phyloP scores from a whole-genome alignment of 805 yeast species.

The Jamesozyma spencerorum region DNA sequence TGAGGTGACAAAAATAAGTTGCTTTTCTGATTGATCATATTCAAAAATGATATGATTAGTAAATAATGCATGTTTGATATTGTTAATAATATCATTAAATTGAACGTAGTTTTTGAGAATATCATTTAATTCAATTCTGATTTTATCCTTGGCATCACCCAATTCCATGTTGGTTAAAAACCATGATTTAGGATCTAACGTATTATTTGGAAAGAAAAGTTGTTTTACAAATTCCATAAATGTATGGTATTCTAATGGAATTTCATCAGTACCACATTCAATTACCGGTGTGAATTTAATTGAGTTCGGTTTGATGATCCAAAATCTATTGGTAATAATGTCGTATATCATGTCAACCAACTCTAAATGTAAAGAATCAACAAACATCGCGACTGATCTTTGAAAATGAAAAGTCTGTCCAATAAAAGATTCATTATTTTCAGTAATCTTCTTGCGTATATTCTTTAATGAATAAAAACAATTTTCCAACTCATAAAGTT shows the following conservation, averaged over 20 bases:
- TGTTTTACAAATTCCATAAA: slow-evolving; percentile 13
- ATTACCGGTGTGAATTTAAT: slow-evolving; percentile 9
- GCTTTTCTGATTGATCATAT: background rate
- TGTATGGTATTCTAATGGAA: slow-evolving; percentile 13
- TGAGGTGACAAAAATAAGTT: background rate
- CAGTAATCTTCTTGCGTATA: slow-evolving; percentile 17
- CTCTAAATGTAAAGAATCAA: slow-evolving; percentile 22
- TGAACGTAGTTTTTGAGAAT: slow-evolving; percentile 14
- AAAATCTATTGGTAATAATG: slow-evolving; percentile 16
- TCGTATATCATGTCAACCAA: slow-evolving; percentile 14
- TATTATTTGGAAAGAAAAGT: slow-evolving; percentile 12
- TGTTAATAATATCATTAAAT: slow-evolving; percentile 7
- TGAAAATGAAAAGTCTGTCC: slow-evolving; percentile 23
- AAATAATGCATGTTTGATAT: slow-evolving; percentile 16
- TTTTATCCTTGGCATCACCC: slow-evolving; percentile 17
- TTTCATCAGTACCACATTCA: slow-evolving; percentile 8
- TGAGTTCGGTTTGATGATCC: slow-evolving; percentile 13
- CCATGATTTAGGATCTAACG: slow-evolving; percentile 19
- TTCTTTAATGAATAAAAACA: slow-evolving; percentile 26
- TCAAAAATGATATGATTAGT: slow-evolving; percentile 1
- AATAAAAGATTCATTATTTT: slow-evolving; percentile 9
- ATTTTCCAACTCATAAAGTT: slow-evolving; percentile 24
- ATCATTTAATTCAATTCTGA: slow-evolving; percentile 10
- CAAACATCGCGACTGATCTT: slow-evolving; percentile 18
- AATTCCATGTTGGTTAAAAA: slow-evolving; percentile 17